Evolutionary conservation across 305 asterid genomes (phyloP).

Genomic region (Striga hermonthica): DNA sequence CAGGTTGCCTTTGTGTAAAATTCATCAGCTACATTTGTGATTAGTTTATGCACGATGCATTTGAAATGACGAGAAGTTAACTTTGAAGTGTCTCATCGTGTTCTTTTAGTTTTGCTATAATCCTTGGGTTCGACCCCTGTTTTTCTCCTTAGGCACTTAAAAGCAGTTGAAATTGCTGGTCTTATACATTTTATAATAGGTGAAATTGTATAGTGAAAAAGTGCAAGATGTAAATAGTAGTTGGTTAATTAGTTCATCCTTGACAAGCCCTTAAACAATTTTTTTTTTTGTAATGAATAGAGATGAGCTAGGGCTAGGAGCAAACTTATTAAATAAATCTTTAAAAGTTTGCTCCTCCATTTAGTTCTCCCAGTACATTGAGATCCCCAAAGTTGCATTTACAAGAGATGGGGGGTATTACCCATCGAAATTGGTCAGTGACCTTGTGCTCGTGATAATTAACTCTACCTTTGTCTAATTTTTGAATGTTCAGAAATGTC

Average conservation of each 20-base stretch:
- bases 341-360: neutral
- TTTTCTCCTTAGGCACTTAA: neutral
- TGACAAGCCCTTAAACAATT: neutral
- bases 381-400: neutral
- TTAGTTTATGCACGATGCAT: neutral
- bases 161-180: neutral
- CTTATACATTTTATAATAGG: neutral
- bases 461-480: neutral
- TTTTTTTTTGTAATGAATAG: no score
- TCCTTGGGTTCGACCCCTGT: neutral
- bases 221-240: neutral
- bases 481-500: neutral
- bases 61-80: neutral
- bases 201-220: neutral
- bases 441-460: neutral
- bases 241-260: neutral
- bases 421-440: neutral
- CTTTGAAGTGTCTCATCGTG: neutral
- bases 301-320: neutral
- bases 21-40: neutral
- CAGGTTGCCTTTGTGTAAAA: slow-evolving; percentile 47
- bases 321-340: neutral
- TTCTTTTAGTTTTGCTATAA: neutral
- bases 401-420: neutral
- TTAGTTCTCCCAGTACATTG: neutral